Conservation (phyloP, 2,329 filamentous ascomycete species). For the Dothistroma pini region DNA sequence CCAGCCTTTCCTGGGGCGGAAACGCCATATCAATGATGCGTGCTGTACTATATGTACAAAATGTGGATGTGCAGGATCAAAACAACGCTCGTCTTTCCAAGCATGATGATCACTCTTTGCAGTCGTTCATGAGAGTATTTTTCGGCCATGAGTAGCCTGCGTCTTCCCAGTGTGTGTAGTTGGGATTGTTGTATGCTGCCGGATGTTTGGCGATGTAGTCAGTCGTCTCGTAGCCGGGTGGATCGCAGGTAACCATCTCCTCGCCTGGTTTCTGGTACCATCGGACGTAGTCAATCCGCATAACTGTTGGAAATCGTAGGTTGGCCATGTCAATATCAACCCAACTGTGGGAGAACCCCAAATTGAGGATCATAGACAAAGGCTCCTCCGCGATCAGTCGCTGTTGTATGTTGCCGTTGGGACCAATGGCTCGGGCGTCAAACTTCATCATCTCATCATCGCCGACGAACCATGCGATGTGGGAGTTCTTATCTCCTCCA, state of each 20-base stretch:
- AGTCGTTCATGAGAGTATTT: conserved; percentile 44
- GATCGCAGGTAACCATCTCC: conserved; percentile 52
- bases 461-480: conserved; percentile 53
- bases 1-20: conserved; percentile 1
- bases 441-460: conserved; percentile 51
- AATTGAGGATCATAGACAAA: conserved; percentile 53
- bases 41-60: conserved; percentile 11
- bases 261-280: conserved; percentile 51
- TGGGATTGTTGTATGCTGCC: conserved; percentile 48
- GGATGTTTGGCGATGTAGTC: conserved; percentile 49
- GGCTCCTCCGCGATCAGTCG: conserved; percentile 52
- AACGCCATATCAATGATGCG: conserved; percentile 7
- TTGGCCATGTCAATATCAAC: conserved; percentile 44
- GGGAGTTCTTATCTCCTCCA: conserved; percentile 43
- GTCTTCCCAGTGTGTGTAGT: conserved; percentile 47
- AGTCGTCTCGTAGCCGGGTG: conserved; percentile 51
- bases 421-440: conserved; percentile 51
- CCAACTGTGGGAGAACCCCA: conserved; percentile 52
- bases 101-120: conserved; percentile 22
- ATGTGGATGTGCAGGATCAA: not conserved
- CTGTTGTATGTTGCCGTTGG: conserved; percentile 52
- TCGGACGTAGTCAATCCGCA: conserved; percentile 54
- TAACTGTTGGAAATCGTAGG: conserved; percentile 49
- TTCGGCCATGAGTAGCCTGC: conserved; percentile 41
- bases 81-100: conserved; percentile 7